Percentiles rank a stretch among this genome's conserved stretches.
Conservation (phyloP, 257 asterid species). For the Paulownia fortunei region DNA sequence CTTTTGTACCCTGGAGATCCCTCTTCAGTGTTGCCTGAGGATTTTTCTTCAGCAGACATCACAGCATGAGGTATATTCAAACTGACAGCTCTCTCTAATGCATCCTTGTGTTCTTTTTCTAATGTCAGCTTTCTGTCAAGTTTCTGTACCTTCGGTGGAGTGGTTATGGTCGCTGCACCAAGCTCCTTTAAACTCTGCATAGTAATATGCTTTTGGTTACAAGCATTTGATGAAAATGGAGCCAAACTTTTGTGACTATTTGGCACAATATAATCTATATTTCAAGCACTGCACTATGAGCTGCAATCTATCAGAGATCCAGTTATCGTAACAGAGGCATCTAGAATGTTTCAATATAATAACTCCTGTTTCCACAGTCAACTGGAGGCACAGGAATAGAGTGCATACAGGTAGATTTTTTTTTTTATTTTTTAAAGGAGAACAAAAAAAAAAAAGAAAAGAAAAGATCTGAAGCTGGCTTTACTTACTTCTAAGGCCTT, state of each 20-base stretch:
- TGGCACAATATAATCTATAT: background rate
- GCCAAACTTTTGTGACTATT: background rate
- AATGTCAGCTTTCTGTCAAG: constrained; percentile 65
- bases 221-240: background rate
- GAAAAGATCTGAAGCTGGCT: background rate
- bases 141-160: constrained; percentile 72
- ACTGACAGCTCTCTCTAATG: constrained; percentile 85
- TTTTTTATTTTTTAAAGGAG: too few species aligned
- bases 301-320: background rate
- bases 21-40: constrained; percentile 35
- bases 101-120: constrained; percentile 91
- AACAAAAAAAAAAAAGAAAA: background rate
- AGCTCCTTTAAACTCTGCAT: constrained; percentile 63
- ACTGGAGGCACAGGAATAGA: background rate
- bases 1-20: constrained; percentile 32
- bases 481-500: constrained; percentile 75
- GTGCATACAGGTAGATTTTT: background rate
- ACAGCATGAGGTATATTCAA: constrained; percentile 91
- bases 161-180: constrained; percentile 45
- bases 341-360: background rate
- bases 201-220: background rate
- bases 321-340: background rate
- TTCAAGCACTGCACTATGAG: background rate
- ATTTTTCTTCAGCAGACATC: constrained; percentile 40
- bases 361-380: background rate